These are phyloP conservation scores for Trametes cubensis DNA, from an alignment of 768 basidiomycete species.

Conservation along the genomic window DNA sequence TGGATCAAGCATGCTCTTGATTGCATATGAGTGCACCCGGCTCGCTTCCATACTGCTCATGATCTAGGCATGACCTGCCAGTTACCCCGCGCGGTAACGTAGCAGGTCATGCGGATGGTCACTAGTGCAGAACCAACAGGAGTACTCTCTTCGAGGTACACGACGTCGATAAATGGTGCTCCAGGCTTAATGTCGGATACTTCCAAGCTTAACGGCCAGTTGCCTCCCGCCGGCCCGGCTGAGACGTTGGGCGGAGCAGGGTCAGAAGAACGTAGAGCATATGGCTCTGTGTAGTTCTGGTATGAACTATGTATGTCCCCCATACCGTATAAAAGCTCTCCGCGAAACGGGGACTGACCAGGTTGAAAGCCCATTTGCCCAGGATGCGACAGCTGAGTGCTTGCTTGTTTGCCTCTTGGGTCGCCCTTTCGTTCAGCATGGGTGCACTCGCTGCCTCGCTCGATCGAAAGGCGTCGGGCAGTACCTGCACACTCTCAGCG, in stretches of 20 bases:
- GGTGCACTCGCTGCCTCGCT: neutral
- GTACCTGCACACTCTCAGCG: conserved; percentile 45
- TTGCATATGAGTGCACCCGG: neutral
- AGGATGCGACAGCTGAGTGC: too few relatives aligned
- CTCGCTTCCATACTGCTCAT: neutral
- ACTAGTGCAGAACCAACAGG: neutral
- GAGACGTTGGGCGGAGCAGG: neutral
- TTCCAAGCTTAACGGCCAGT: neutral
- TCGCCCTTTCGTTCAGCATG: neutral
- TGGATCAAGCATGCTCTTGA: too few relatives aligned
- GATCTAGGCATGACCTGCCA: neutral
- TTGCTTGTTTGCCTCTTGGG: neutral
- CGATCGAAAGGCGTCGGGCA: conserved; percentile 6
- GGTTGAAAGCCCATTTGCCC: too few relatives aligned
- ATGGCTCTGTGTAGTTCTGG: neutral
- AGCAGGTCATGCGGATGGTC: neutral
- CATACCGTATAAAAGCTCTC: neutral
- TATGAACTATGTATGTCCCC: neutral
- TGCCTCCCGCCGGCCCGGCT: neutral
- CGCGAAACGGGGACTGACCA: too few relatives aligned
- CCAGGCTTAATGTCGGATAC: neutral
- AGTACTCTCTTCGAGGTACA: neutral
- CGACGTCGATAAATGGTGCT: neutral
- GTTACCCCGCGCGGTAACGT: neutral
- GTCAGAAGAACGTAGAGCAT: conserved; percentile 1